These are phyloP conservation scores for Penicillium alfredii DNA, from an alignment of 495 filamentous ascomycete genomes.

Conservation along the genomic window DNA sequence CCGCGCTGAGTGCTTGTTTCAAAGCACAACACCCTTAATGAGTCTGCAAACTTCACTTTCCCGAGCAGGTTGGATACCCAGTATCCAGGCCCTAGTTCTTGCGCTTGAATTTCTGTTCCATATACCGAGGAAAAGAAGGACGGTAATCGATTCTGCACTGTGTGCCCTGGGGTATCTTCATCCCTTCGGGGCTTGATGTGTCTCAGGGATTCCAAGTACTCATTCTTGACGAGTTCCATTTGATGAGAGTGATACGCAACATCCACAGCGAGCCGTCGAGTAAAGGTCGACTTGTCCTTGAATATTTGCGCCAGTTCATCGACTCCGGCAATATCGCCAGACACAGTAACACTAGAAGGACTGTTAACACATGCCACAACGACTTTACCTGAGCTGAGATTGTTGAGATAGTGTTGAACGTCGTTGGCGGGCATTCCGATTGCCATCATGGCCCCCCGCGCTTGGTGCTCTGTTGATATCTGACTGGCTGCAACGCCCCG, in stretches of 20 bases:
- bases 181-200: constrained; percentile 4
- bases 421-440: constrained; percentile 22
- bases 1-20: constrained; percentile 5
- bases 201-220: constrained; percentile 18
- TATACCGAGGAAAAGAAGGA: constrained; percentile 39
- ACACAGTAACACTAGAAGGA: constrained; percentile 38
- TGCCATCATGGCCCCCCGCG: constrained; percentile 31
- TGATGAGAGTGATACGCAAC: constrained; percentile 61
- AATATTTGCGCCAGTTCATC: constrained; percentile 39
- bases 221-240: constrained; percentile 36
- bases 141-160: no score
- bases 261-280: constrained; percentile 49
- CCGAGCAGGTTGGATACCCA: constrained; percentile 39
- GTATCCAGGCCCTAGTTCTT: constrained; percentile 24
- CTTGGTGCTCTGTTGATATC: constrained; percentile 2
- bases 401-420: constrained; percentile 11
- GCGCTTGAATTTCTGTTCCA: constrained; percentile 12
- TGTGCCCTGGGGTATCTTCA: neutral
- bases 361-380: constrained; percentile 46
- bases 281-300: constrained; percentile 43
- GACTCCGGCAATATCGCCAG: constrained; percentile 29
- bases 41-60: constrained; percentile 34
- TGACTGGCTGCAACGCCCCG: constrained; percentile 19
- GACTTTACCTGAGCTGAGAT: constrained; percentile 7
- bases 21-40: constrained; percentile 20